Base-by-base conservation (phyloP, 192 early-diverging fungal species). In the Podochytrium sp. region DNA sequence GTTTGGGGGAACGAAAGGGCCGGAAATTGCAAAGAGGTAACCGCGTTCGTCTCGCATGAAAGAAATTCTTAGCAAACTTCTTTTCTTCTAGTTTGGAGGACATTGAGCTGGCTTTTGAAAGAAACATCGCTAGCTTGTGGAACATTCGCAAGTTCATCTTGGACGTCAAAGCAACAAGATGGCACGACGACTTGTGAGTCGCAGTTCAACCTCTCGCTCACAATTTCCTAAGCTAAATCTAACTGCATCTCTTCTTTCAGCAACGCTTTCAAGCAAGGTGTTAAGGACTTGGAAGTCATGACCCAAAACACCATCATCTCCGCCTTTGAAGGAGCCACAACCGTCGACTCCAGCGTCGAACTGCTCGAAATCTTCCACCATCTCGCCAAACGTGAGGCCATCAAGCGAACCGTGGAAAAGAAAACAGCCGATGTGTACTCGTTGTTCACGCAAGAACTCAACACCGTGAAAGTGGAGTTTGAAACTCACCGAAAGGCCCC, bases 271-370 rank as follows among this genome's bases (percentile, higher is more conserved):
- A 90, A 90, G 65, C 88, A 90, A 70, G 85, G 87, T 4, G 83
- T 90, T 37, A 90, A 90, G 79, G 88, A 90, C 67, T 65, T 90
- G 30, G 88, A 90, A 73, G 85, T 90, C 6, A 89, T 89, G 87
- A 86, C 85, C 77, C 88, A 90, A 66, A 90, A 89, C 76, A 79
- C 83, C 27, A 89, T 90, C 56, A 80, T 78, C 3, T 83, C 85
- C 18, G 86, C 88, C 0, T 90, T 90, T 75, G 88, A 90, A 65
- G 79, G 82, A 37, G 77, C 82, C 25, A 76, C 73, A 3, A 85
- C 87, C 2, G 80, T 90, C 42, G 87, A 90, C 58, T 43, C 71
- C 0, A 72, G 80, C 51, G 84, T 89, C n/a, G 88, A 90, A 53
- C 76, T 90, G 2, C 75, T 90, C 18, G 88, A 90, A 55, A 87